These are phyloP conservation scores for Exophiala bonariae DNA, from an alignment of 2,329 filamentous ascomycete species.

Conservation along the genomic window DNA sequence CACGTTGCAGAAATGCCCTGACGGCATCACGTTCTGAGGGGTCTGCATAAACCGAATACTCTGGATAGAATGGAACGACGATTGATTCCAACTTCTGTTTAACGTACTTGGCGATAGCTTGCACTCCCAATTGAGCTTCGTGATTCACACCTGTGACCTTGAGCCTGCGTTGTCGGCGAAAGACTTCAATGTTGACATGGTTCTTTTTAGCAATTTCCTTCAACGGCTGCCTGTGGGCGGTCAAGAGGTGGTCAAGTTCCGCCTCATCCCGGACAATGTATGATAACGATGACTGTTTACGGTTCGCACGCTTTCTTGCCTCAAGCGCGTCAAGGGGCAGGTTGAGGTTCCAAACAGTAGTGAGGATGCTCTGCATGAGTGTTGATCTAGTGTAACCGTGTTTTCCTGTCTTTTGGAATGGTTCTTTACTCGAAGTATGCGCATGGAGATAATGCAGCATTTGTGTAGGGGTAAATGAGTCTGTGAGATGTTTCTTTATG, in stretches of 20 bases:
- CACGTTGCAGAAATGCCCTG: slow-evolving; percentile 10
- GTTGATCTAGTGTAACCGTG: not conserved
- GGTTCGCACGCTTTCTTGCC: slow-evolving; percentile 1
- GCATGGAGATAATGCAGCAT: not conserved
- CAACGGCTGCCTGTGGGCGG: slow-evolving; percentile 9
- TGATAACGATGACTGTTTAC: no score
- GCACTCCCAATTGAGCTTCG: slow-evolving; percentile 5
- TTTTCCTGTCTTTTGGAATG: not conserved
- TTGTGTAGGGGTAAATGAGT: not conserved
- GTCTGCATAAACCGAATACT: slow-evolving; percentile 4
- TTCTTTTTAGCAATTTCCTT: slow-evolving; percentile 15
- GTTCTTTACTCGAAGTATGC: not conserved
- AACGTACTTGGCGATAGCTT: slow-evolving; percentile 1
- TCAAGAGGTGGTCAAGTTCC: slow-evolving; percentile 14
- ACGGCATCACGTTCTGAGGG: slow-evolving; percentile 4
- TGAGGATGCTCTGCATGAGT: slow-evolving; percentile 11
- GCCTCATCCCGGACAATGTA: slow-evolving; percentile 11
- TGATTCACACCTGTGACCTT: slow-evolving; percentile 2
- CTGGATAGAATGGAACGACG: not conserved
- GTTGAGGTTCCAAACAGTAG: slow-evolving; percentile 19
- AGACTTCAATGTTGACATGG: slow-evolving; percentile 14
- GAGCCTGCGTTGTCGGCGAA: slow-evolving; percentile 7
- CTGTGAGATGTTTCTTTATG: not conserved
- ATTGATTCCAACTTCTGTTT: slow-evolving; percentile 8
- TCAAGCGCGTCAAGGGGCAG: not conserved